These are phyloP conservation scores for Lipomyces kockii DNA, from an alignment of 805 yeast species.

Conservation along the genomic window DNA sequence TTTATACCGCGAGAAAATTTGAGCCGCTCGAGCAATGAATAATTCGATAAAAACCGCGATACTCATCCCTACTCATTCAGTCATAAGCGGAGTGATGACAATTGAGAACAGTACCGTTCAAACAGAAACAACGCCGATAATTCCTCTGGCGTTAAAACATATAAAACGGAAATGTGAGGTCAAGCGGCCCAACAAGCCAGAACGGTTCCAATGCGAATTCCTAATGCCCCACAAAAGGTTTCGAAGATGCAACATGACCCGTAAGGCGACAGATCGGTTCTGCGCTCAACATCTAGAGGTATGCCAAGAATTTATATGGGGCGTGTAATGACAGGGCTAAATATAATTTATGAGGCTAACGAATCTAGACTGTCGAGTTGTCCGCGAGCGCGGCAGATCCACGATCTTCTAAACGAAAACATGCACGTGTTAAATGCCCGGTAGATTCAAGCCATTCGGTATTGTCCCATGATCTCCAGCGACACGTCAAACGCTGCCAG, in stretches of 20 bases:
- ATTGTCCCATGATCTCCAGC: conserved; percentile 25
- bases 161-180: neutral
- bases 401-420: neutral
- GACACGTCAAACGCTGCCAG: conserved; percentile 29
- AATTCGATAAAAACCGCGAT: no score
- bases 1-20: neutral
- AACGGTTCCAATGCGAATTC: conserved; percentile 49
- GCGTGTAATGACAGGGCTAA: neutral
- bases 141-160: neutral
- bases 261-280: conserved; percentile 53
- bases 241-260: conserved; percentile 65
- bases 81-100: neutral
- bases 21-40: neutral
- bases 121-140: neutral
- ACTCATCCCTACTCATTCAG: no score
- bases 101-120: neutral
- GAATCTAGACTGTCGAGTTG: neutral
- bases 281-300: conserved; percentile 66
- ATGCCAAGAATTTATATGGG: neutral
- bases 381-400: neutral
- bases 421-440: conserved; percentile 27
- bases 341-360: neutral
- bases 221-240: conserved; percentile 54
- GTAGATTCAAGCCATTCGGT: conserved; percentile 29
- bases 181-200: neutral